Conservation (phyloP, 2,329 filamentous ascomycete species). For the Aspergillus versicolor region DNA sequence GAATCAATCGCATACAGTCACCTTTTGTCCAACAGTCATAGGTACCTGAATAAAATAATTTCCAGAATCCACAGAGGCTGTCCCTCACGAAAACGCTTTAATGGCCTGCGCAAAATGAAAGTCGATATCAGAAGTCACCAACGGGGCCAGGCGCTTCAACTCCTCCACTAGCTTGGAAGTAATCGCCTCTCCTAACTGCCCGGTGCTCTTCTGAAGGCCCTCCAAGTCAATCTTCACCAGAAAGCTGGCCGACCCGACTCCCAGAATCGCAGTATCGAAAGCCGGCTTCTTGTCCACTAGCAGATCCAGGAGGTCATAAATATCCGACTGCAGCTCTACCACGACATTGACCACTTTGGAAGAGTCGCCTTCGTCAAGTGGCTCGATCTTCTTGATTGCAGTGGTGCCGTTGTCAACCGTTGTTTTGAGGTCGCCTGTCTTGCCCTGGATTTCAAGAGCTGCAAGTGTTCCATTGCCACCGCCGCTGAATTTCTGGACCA, state of each 20-base stretch:
- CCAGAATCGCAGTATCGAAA: neutral
- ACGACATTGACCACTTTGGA: neutral
- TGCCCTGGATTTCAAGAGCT: neutral
- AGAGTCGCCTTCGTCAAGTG: neutral
- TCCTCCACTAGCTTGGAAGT: neutral
- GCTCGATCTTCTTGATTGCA: neutral
- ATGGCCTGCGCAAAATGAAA: neutral
- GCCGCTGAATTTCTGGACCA: neutral
- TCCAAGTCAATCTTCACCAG: neutral
- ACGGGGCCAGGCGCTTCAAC: neutral
- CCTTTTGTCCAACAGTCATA: too few relatives aligned
- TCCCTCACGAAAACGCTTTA: neutral
- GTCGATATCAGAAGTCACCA: neutral
- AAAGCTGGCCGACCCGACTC: neutral
- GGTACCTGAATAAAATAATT: too few relatives aligned
- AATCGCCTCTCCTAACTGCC: neutral
- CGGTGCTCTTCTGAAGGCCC: neutral
- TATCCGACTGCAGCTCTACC: neutral
- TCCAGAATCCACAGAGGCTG: too few relatives aligned
- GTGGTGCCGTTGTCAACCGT: neutral
- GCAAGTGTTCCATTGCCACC: neutral
- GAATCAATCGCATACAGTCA: too few relatives aligned
- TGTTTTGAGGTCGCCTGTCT: neutral
- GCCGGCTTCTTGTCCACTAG: neutral
- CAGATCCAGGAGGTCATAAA: neutral